These are phyloP conservation scores for Beta lomatogona DNA, from an alignment of 179 eudicot species.

Conservation along the genomic window DNA sequence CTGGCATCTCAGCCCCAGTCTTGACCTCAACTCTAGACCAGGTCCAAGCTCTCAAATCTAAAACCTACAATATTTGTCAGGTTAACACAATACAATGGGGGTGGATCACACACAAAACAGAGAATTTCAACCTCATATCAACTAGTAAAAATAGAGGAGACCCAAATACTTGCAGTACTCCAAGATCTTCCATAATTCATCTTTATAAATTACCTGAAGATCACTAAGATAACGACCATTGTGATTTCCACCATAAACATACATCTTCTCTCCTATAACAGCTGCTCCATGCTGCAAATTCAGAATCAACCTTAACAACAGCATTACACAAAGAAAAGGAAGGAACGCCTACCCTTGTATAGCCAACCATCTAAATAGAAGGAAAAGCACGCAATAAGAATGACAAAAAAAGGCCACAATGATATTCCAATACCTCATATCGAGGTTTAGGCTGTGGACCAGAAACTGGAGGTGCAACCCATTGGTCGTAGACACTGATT, in stretches of 20 bases:
- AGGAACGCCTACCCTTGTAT: not conserved
- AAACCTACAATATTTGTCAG: conserved; percentile 47
- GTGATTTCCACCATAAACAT: conserved; percentile 91
- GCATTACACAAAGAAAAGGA: not conserved
- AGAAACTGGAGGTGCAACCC: conserved; percentile 72
- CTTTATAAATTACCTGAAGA: conserved; percentile 71
- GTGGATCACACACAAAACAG: not conserved
- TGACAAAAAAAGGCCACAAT: not conserved
- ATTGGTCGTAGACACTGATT: conserved; percentile 84
- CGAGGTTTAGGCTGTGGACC: conserved; percentile 87
- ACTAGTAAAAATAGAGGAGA: not conserved
- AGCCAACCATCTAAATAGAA: not conserved
- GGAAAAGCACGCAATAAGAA: not conserved
- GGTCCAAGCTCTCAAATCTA: conserved; percentile 87
- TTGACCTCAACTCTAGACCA: conserved; percentile 93
- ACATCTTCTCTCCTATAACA: conserved; percentile 90
- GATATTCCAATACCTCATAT: conserved; percentile 69
- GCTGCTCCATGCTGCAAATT: conserved; percentile 92
- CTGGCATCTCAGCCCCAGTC: conserved; percentile 45
- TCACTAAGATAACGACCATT: conserved; percentile 97
- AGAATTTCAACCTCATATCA: not conserved
- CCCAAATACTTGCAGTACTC: not conserved
- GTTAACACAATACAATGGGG: conserved; percentile 13
- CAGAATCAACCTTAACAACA: conserved; percentile 20
- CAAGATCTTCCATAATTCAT: not conserved